Conservation (phyloP, 2,329 filamentous ascomycete genomes). For the Xylariaceae sp. region DNA sequence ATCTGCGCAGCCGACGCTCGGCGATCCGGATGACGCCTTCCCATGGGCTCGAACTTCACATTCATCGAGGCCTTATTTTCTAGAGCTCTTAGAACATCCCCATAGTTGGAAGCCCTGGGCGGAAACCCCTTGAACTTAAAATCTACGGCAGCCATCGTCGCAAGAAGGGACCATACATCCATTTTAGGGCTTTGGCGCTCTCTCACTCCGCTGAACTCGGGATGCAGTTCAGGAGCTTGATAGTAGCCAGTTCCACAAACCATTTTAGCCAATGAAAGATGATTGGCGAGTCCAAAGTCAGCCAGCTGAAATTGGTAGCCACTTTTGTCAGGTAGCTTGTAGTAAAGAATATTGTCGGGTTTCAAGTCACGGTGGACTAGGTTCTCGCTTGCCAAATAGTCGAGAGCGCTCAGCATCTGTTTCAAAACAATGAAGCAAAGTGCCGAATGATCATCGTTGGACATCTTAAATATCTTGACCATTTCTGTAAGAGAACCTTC, state of each 20-base stretch:
- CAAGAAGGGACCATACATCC: constrained; percentile 23
- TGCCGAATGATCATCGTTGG: neutral
- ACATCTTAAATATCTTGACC: too few species aligned
- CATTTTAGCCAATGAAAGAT: neutral
- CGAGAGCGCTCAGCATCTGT: constrained; percentile 23
- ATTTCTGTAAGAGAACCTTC: too few species aligned
- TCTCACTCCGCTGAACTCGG: neutral
- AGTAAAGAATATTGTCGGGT: constrained; percentile 29
- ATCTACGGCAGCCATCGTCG: neutral
- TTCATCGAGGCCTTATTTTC: neutral
- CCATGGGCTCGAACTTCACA: neutral
- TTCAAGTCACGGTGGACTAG: constrained; percentile 30
- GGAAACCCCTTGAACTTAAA: neutral
- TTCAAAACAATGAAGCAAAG: neutral
- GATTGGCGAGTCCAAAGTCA: neutral
- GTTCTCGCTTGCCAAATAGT: constrained; percentile 8
- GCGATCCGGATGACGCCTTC: neutral
- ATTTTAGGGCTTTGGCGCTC: constrained; percentile 1
- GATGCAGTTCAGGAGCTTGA: neutral
- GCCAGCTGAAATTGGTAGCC: neutral
- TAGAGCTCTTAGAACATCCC: neutral
- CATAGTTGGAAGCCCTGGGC: neutral
- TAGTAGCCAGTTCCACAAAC: neutral
- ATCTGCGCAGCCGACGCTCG: neutral
- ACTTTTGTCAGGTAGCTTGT: neutral